These are phyloP conservation scores for Pythium coloratum DNA, from an alignment of 352 stramenopile genomes.

Conservation along the genomic window DNA sequence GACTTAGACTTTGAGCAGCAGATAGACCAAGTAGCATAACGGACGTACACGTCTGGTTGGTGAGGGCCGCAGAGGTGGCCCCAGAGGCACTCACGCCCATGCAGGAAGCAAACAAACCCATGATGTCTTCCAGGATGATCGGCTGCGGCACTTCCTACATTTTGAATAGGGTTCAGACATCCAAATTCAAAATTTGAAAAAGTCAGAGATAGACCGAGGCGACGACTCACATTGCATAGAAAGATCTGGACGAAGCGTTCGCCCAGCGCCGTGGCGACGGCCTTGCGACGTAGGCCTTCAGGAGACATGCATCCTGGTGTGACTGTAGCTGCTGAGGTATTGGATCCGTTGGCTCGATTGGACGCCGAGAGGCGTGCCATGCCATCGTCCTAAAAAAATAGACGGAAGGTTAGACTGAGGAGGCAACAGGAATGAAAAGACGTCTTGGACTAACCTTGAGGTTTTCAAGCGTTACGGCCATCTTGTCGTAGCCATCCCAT, in stretches of 20 bases:
- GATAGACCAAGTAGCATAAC: background rate
- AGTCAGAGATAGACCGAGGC: background rate
- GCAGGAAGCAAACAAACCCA: conserved; percentile 31
- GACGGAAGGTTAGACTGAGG: background rate
- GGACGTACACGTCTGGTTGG: conserved; percentile 36
- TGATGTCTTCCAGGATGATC: conserved; percentile 43
- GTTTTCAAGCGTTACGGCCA: conserved; percentile 27
- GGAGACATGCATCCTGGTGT: conserved; percentile 15
- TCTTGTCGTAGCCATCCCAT: conserved; percentile 37
- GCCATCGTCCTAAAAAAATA: conserved; percentile 24
- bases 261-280: conserved; percentile 35
- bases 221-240: conserved; percentile 34
- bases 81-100: conserved; percentile 13
- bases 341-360: conserved; percentile 5
- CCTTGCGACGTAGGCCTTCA: conserved; percentile 31
- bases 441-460: conserved; percentile 28
- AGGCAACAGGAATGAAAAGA: background rate
- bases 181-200: conserved; percentile 9
- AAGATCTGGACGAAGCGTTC: conserved; percentile 43
- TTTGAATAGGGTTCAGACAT: background rate
- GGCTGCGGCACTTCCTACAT: conserved; percentile 33
- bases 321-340: background rate
- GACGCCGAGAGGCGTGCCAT: conserved; percentile 20
- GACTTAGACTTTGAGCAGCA: background rate
- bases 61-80: conserved; percentile 9